Evolutionary conservation across 805 yeast species (phyloP), one percentile per base, ranked within the genome.

Genomic region (Saturnispora diversa): DNA sequence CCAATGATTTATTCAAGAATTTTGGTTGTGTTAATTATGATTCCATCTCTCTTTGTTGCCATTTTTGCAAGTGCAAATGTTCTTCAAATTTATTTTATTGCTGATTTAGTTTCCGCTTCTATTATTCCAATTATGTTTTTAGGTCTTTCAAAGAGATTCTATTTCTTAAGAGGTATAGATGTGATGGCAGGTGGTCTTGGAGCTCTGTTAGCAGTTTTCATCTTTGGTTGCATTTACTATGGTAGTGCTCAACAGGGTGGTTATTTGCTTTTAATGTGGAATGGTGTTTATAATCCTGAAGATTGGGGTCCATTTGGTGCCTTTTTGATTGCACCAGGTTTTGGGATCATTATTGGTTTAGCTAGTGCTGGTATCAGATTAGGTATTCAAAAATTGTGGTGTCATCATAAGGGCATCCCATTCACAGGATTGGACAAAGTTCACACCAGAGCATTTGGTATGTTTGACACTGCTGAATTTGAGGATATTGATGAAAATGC

Each of bases 281-380:
- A 82, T 52, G 96, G 97, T 32, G 64, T 88, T 21, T 88, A 88
- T 54, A 65, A 70, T 46, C 65, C 73, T 5, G 73, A 70, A 37
- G 96, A 88, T 56, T 88, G 96, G 96, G 84, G 94, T 52, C 79
- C 94, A 0, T 88, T 88, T 64, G 97, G 95, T 19, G 95, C 96
- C 2, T 88, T 88, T 61, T 90, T 84, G 6, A 83, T 80, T 46
- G 92, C 96, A 1, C 96, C 96, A 5, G 69, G 79, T 30, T 94
- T 90, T 21, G 86, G 90, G 9, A 48, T 87, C 2, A 46, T 80
- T 5, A 65, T 79, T 45, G 78, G 84, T 2, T 59, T 74, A 11
- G 51, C 66, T 22, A 66, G 70, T 32, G 69, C 82, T 21, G 78
- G 53, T 3, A 19, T 68, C 12, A 70, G 92, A 60, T 55, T 74